These are phyloP conservation scores for Tolypocladium capitatum DNA, from an alignment of 2,329 filamentous ascomycete species.

Conservation along the genomic window DNA sequence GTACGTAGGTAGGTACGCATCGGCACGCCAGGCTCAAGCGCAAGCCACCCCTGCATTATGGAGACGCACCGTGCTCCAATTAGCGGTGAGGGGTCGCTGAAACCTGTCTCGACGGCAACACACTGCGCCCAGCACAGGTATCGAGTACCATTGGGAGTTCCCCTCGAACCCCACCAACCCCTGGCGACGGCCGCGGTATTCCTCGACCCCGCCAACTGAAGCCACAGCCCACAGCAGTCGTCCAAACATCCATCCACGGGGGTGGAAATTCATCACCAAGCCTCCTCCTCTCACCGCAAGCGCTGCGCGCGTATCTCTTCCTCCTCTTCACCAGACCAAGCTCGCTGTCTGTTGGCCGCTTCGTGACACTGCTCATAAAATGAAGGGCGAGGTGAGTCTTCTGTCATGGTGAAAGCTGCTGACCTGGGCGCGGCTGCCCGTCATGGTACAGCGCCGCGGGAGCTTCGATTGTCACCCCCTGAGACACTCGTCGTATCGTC, in stretches of 20 bases:
- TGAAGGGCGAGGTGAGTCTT: conserved; percentile 43
- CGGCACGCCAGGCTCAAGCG: not conserved
- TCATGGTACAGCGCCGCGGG: not conserved
- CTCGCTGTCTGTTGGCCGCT: conserved; percentile 6
- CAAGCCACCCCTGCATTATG: conserved; percentile 1
- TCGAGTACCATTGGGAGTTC: not conserved
- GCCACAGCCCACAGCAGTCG: not conserved
- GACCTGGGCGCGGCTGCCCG: not conserved
- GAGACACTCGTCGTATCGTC: conserved; percentile 1
- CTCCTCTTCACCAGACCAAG: conserved; percentile 8
- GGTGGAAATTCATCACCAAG: conserved; percentile 20
- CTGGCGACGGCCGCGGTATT: not conserved
- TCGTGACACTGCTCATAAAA: conserved; percentile 18
- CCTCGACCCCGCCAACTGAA: conserved; percentile 1
- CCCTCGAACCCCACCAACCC: not conserved
- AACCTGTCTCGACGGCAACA: not conserved
- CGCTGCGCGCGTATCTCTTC: conserved; percentile 21
- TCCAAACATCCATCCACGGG: not conserved
- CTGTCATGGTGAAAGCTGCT: not conserved
- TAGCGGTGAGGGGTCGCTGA: conserved; percentile 4
- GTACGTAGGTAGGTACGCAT: no score
- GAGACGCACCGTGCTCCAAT: not conserved
- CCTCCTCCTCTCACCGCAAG: conserved; percentile 14
- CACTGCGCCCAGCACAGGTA: not conserved
- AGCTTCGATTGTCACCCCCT: not conserved